These are phyloP conservation scores for Leptosphaerulina australis DNA, from an alignment of 2,329 filamentous ascomycete species.

Conservation along the genomic window DNA sequence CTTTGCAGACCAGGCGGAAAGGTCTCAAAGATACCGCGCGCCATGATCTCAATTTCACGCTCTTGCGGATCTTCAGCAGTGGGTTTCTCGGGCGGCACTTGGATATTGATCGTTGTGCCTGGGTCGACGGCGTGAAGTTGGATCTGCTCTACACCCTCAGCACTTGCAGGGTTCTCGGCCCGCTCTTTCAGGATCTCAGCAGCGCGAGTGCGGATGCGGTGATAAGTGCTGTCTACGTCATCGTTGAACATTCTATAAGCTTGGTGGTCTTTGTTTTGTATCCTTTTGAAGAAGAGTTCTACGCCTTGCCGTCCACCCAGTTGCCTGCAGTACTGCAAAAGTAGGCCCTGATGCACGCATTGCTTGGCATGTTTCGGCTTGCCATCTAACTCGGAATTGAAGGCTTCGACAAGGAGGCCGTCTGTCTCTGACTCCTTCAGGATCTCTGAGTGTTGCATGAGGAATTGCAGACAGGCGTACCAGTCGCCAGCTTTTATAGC, in stretches of 20 bases:
- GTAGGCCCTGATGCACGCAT: conserved; percentile 89
- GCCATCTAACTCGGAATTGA: conserved; percentile 81
- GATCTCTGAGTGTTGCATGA: conserved; percentile 77
- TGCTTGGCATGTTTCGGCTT: conserved; percentile 78
- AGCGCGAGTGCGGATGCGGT: conserved; percentile 77
- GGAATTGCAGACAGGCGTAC: conserved; percentile 72
- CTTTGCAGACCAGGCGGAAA: conserved; percentile 82
- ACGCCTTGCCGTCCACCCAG: conserved; percentile 89
- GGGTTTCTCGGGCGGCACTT: conserved; percentile 69
- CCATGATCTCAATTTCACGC: conserved; percentile 63
- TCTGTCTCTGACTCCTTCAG: conserved; percentile 87
- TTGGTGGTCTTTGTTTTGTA: conserved; percentile 87
- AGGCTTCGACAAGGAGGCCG: conserved; percentile 86
- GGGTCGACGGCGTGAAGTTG: conserved; percentile 96
- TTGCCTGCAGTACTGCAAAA: conserved; percentile 93
- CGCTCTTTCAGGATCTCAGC: conserved; percentile 71
- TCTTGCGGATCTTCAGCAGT: conserved; percentile 57
- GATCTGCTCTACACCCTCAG: conserved; percentile 86
- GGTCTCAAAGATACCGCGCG: conserved; percentile 76
- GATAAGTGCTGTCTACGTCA: conserved; percentile 88
- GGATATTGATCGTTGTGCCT: conserved; percentile 88
- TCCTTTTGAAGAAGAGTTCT: conserved; percentile 91
- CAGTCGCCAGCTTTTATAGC: conserved; percentile 79
- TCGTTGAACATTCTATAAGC: conserved; percentile 90
- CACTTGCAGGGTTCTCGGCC: conserved; percentile 55